Conservation (phyloP, 2,329 filamentous ascomycete species). For the Fusarium citri region DNA sequence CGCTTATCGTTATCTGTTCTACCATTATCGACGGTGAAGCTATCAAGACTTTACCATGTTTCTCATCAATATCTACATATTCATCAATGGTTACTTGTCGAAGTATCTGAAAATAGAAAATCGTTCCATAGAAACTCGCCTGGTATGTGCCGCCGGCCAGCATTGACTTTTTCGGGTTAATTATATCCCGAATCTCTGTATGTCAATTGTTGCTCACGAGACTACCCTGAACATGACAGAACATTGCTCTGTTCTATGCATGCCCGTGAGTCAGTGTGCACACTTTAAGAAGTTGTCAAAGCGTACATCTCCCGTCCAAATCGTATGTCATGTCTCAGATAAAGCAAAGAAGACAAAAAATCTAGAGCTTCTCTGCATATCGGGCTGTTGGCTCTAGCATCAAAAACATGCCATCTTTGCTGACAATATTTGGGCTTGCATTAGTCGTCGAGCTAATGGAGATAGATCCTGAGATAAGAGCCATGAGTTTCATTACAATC, state of each 20-base stretch:
- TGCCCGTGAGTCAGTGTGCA: accelerated
- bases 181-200: background rate
- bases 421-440: background rate
- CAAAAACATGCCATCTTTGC: accelerated
- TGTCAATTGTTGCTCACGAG: background rate
- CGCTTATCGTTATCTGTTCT: background rate
- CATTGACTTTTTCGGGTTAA: accelerated
- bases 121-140: no score
- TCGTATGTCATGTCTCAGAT: background rate
- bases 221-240: background rate
- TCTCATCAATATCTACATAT: no score
- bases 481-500: accelerated
- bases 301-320: background rate
- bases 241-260: accelerated
- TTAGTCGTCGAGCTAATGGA: accelerated
- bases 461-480: background rate
- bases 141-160: no score
- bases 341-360: accelerated
- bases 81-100: no score
- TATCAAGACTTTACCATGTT: no score
- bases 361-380: background rate
- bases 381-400: accelerated
- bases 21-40: accelerated
- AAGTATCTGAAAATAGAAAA: no score
- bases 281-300: background rate